Evolutionary conservation across 2,329 filamentous ascomycete species (phyloP).

Genomic region (Macroventuria anomochaeta): DNA sequence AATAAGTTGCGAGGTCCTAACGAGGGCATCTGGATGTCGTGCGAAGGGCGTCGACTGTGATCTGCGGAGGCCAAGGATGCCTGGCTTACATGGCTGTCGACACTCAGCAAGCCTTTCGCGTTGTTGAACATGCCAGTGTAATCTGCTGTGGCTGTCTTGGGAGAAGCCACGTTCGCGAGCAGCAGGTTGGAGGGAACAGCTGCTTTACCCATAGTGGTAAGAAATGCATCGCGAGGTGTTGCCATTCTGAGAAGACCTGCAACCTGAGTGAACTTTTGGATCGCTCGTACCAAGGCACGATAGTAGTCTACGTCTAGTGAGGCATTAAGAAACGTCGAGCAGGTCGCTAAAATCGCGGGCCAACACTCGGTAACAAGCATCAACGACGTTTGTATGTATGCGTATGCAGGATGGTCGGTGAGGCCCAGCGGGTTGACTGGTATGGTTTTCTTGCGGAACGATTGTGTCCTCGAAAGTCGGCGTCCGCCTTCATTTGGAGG

Average conservation of each 20-base stretch:
- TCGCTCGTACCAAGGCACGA: constrained; percentile 86
- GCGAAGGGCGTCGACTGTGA: constrained; percentile 64
- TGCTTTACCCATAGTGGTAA: constrained; percentile 92
- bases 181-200: constrained; percentile 81
- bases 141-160: constrained; percentile 56
- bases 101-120: constrained; percentile 73
- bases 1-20: constrained; percentile 89
- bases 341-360: constrained; percentile 93
- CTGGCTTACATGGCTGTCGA: constrained; percentile 71
- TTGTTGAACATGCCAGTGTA: constrained; percentile 69
- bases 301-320: constrained; percentile 94
- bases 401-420: constrained; percentile 72
- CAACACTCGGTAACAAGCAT: constrained; percentile 89
- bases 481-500: constrained; percentile 30
- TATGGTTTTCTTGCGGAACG: constrained; percentile 76
- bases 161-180: constrained; percentile 48
- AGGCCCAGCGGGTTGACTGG: constrained; percentile 83
- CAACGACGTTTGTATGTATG: constrained; percentile 77
- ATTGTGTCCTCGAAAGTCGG: constrained; percentile 66
- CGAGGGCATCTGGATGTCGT: constrained; percentile 56
- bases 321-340: constrained; percentile 93
- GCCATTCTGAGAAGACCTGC: constrained; percentile 83
- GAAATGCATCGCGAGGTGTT: constrained; percentile 90
- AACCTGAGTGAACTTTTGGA: constrained; percentile 95
- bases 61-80: constrained; percentile 61